phyloP scores from a whole-genome alignment of 768 basidiomycete genomes.

The Phaffia tasmanica region DNA sequence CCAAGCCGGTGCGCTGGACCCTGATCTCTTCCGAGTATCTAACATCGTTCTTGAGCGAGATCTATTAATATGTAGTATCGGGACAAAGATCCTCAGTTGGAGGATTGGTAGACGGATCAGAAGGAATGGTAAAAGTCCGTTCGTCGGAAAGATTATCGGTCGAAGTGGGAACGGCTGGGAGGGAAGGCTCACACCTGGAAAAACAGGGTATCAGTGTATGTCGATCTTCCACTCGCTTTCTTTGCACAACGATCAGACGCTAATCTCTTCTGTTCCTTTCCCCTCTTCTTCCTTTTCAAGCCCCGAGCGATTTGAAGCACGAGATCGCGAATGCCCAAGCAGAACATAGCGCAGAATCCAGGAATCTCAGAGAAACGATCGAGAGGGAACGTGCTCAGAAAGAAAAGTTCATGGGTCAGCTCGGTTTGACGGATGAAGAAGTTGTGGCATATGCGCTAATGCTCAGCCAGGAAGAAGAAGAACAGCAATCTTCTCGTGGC shows the following conservation, averaged over 20 bases:
- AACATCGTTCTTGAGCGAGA: constrained; percentile 21
- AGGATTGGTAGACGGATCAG: constrained; percentile 11
- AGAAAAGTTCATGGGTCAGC: constrained; percentile 10
- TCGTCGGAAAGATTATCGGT: constrained; percentile 23
- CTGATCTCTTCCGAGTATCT: constrained; percentile 17
- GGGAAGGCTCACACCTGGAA: constrained; percentile 1
- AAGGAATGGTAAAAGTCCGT: constrained; percentile 16
- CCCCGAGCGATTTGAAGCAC: constrained; percentile 11
- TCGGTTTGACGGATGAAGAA: constrained; percentile 18
- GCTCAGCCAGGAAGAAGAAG: constrained; percentile 20
- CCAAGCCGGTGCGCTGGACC: constrained; percentile 17
- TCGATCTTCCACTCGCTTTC: neutral
- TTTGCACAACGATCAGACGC: neutral
- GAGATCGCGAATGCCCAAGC: constrained; percentile 18
- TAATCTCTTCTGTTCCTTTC: neutral
- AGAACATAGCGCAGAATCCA: constrained; percentile 7
- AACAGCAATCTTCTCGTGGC: neutral
- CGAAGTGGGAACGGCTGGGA: constrained; percentile 5
- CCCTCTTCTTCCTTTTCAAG: neutral
- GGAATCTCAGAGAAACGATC: neutral
- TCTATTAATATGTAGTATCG: constrained; percentile 13
- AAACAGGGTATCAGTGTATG: constrained; percentile 3
- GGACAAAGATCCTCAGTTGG: constrained; percentile 19
- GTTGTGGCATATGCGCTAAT: constrained; percentile 18
- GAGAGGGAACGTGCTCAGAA: constrained; percentile 4